Evolutionary conservation across 2,329 filamentous ascomycete genomes (phyloP).

Genomic region (Cladobotryum mycophilum): DNA sequence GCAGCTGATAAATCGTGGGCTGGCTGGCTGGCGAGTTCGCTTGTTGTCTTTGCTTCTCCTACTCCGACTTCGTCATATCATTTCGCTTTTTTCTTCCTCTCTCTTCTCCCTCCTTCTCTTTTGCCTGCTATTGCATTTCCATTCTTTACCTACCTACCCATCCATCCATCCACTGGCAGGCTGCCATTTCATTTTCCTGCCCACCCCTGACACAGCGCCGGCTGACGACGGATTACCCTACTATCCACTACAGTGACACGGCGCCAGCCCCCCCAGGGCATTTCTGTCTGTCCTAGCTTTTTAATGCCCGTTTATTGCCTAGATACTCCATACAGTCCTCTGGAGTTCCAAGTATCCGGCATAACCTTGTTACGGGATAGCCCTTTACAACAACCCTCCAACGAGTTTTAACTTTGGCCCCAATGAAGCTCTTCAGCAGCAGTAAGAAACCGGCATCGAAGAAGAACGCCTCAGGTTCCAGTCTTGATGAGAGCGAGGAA

Average conservation of each 20-base stretch:
- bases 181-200: neutral
- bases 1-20: conserved; percentile 23
- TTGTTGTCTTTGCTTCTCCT: conserved; percentile 1
- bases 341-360: conserved; percentile 27
- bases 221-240: neutral
- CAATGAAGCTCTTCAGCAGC: conserved; percentile 48
- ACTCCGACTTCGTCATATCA: conserved; percentile 8
- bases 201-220: neutral
- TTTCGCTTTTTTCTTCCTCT: conserved; percentile 12
- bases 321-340: conserved; percentile 11
- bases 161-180: neutral
- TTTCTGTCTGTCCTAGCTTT: conserved; percentile 7
- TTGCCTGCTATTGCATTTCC: conserved; percentile 12
- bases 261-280: neutral
- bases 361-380: conserved; percentile 36
- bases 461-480: conserved; percentile 33
- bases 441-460: conserved; percentile 38
- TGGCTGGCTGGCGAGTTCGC: conserved; percentile 8
- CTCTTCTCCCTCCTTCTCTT: conserved; percentile 13
- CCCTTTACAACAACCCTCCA: conserved; percentile 15
- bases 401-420: conserved; percentile 15
- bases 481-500: conserved; percentile 31
- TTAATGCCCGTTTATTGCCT: conserved; percentile 27
- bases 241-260: neutral
- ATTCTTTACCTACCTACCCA: no score